A percentile compares a stretch with the other conserved stretches of the same genome.
These are phyloP conservation scores for Onygenales sp. DNA, from an alignment of 2,329 filamentous ascomycete genomes.

Conservation along the genomic window DNA sequence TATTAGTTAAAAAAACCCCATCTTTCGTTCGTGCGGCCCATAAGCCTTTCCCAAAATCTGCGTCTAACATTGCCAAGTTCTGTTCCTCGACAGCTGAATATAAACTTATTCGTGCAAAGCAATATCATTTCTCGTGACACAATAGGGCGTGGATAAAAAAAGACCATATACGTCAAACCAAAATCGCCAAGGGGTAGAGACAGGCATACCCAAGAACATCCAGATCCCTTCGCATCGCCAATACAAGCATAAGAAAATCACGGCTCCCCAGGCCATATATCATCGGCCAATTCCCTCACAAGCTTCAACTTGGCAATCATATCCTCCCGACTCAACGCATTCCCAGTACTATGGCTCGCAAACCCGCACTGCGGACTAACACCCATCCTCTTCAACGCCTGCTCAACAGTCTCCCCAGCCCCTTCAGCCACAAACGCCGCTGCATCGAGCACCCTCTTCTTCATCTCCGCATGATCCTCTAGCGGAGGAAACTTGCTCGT, in stretches of 20 bases:
- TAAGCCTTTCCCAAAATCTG: too few relatives aligned
- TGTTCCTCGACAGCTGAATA: too few relatives aligned
- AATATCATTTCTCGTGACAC: too few relatives aligned
- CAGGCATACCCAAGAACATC: too few relatives aligned
- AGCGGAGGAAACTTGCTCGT: constrained; percentile 54
- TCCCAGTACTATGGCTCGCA: constrained; percentile 65
- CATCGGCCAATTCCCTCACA: constrained; percentile 61
- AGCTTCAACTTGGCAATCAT: constrained; percentile 65
- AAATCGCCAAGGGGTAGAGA: too few relatives aligned
- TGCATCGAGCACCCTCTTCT: constrained; percentile 48
- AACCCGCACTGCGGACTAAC: constrained; percentile 67
- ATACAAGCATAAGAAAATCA: constrained; percentile 15
- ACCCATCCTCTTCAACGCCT: constrained; percentile 58
- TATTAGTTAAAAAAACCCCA: too few relatives aligned
- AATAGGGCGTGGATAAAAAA: too few relatives aligned
- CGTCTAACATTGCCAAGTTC: too few relatives aligned
- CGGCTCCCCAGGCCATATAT: constrained; percentile 56
- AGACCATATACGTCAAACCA: too few relatives aligned
- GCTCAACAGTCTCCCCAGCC: constrained; percentile 51
- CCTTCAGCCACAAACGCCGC: constrained; percentile 63
- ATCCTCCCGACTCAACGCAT: constrained; percentile 57
- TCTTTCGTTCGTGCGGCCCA: too few relatives aligned
- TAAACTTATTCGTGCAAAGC: too few relatives aligned
- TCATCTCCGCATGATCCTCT: constrained; percentile 56
- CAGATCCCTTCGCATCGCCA: too few relatives aligned